Base-by-base conservation (phyloP, 2,329 filamentous ascomycete species). In the Ophiostoma sp. region DNA sequence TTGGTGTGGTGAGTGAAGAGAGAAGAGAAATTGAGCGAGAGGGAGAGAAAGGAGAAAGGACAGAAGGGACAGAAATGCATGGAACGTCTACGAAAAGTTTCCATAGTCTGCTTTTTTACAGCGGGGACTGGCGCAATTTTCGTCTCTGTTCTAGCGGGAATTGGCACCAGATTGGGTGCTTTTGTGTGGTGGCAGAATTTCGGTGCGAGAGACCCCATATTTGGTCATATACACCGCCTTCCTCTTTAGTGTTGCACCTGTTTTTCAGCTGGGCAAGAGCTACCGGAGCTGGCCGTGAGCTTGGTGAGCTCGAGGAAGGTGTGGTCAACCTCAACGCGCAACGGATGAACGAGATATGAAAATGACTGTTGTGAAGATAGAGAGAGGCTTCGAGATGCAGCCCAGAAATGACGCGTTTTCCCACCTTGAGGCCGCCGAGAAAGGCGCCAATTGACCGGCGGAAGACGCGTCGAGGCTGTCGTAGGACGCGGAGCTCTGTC, bases 41-140 rank as follows among this genome's bases (percentile, higher is more conserved):
- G n/a, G 39, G 39, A 72, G 25, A 69, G 50, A 73, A 63, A 36
- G 28, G 17, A 57, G 63, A 33, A 59, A 25, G 28, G 42, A 64
- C 39, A 45, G 42, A 28, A 48, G 68, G 39, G 31, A 70, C 39
- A 75, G 76, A 76, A 76, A 63, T 74, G 72, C 72, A 75, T 77
- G 75, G 75, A 76, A 76, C 71, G 61, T 73, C 55, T 42, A 73
- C 50, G 66, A 76, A 76, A 74, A 74, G 73, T 71, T 77, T 77
- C 76, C 72, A 77, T 76, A 48, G 66, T 55, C 61, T 73, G 11
- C 42, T 19, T 57, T 77, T 69, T 69, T 36, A 50, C 66, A 50
- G 64, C 64, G 64, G 64, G 64, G 63, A 31, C 63, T 17, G 42
- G 42, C 63, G 64, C 17, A 50, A 48, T 33, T 68, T 33, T 48